Conservation (phyloP, 1,139 yeast species). For the Nakaseomyces delphensis region DNA sequence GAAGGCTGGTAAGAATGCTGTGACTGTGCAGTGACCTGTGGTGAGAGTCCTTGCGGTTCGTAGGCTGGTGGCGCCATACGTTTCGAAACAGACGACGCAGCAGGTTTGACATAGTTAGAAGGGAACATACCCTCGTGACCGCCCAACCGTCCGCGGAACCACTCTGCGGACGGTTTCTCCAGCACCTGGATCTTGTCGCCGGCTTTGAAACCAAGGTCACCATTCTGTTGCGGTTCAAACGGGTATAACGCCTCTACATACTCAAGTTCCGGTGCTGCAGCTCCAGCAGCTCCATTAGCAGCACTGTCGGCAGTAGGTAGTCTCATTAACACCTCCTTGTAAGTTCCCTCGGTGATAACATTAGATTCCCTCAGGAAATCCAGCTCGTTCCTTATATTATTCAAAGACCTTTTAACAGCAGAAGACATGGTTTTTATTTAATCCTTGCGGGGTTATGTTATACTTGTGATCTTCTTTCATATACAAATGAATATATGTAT, state of each 20-base stretch:
- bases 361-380: constrained; percentile 74
- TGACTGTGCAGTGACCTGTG: constrained; percentile 19
- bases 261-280: constrained; percentile 27
- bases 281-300: too few relatives aligned
- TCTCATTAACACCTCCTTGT: constrained; percentile 40
- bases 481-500: not conserved
- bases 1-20: constrained; percentile 7
- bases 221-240: constrained; percentile 58
- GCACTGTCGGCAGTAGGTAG: too few relatives aligned
- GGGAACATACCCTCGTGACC: constrained; percentile 78
- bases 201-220: constrained; percentile 53
- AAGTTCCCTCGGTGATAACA: constrained; percentile 56
- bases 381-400: constrained; percentile 61
- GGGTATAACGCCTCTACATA: constrained; percentile 63
- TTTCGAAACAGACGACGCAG: constrained; percentile 28
- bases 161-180: constrained; percentile 72
- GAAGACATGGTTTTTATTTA: too few relatives aligned
- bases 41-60: constrained; percentile 5
- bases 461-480: not conserved
- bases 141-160: constrained; percentile 78
- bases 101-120: constrained; percentile 62
- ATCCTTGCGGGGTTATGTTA: too few relatives aligned
- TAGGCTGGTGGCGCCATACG: constrained; percentile 2
- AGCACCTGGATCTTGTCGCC: constrained; percentile 65
- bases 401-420: constrained; percentile 66